phyloP scores from a whole-genome alignment of 352 stramenopile genomes.

The Chrysophaeum taylorii region DNA sequence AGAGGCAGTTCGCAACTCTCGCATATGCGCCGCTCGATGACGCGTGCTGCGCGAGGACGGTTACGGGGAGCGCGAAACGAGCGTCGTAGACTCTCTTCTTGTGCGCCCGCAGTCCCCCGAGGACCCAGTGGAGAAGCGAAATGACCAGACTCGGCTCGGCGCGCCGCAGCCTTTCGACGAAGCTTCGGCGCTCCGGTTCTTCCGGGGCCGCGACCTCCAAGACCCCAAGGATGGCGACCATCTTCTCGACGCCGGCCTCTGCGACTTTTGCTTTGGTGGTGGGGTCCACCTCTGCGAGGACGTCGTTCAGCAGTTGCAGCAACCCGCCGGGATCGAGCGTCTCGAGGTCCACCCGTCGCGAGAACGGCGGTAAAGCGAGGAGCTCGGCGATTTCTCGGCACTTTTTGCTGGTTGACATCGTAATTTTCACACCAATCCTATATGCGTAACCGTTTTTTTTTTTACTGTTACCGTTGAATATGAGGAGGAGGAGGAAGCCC shows the following conservation, averaged over 20 bases:
- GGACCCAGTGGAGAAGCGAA: not conserved
- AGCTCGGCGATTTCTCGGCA: too few relatives aligned
- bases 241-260: not conserved
- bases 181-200: not conserved
- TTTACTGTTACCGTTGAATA: too few relatives aligned
- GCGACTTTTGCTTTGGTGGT: not conserved
- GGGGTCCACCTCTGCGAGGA: not conserved
- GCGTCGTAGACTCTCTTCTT: conserved; percentile 16
- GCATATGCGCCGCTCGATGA: not conserved
- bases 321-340: not conserved
- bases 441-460: too few relatives aligned
- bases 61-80: not conserved
- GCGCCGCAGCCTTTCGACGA: not conserved
- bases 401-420: too few relatives aligned
- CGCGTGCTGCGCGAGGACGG: not conserved
- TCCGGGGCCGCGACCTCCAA: not conserved
- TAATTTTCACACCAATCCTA: too few relatives aligned
- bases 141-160: not conserved
- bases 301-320: not conserved
- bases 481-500: too few relatives aligned
- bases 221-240: not conserved
- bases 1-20: too few relatives aligned
- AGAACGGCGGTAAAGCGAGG: too few relatives aligned
- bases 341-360: not conserved
- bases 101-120: not conserved